phyloP scores from a whole-genome alignment of 768 basidiomycete genomes.

The Tylopilus felleus region DNA sequence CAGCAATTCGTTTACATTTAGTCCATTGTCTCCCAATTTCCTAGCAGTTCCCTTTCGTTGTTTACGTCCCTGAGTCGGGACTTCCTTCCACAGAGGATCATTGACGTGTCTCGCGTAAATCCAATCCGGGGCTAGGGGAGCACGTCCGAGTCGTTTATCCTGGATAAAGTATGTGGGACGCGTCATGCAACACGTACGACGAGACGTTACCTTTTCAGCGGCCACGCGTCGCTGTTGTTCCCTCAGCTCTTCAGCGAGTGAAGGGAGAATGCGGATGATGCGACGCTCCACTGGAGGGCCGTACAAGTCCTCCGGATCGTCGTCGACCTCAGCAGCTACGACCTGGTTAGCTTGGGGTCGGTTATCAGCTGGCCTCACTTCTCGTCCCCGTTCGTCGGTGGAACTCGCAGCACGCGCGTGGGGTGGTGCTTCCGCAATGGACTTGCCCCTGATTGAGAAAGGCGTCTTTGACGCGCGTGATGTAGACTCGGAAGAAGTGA shows the following conservation, averaged over 20 bases:
- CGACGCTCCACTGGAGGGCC: conserved; percentile 27
- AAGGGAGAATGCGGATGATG: conserved; percentile 26
- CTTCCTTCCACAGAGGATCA: conserved; percentile 18
- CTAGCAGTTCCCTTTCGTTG: conserved; percentile 13
- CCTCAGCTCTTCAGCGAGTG: conserved; percentile 23
- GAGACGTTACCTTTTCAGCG: conserved; percentile 14
- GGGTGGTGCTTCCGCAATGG: background rate
- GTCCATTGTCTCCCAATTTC: conserved; percentile 12
- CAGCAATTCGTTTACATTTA: conserved; percentile 16
- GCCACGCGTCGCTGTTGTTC: conserved; percentile 19
- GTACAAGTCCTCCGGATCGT: conserved; percentile 28
- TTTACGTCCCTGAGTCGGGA: conserved; percentile 6
- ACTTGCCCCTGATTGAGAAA: background rate
- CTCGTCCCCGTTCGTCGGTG: background rate
- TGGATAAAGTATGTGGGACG: conserved; percentile 3
- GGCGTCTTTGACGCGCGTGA: background rate
- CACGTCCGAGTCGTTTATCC: conserved; percentile 16
- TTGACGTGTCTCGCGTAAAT: conserved; percentile 17
- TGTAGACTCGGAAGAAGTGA: background rate
- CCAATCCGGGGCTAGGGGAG: conserved; percentile 24
- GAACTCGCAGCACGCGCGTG: background rate
- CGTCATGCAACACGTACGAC: background rate
- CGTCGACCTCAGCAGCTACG: conserved; percentile 2
- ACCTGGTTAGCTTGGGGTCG: background rate
- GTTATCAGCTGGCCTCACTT: background rate